Conservation (phyloP, 75 land plant genomes). For the Pinus tabuliformis region DNA sequence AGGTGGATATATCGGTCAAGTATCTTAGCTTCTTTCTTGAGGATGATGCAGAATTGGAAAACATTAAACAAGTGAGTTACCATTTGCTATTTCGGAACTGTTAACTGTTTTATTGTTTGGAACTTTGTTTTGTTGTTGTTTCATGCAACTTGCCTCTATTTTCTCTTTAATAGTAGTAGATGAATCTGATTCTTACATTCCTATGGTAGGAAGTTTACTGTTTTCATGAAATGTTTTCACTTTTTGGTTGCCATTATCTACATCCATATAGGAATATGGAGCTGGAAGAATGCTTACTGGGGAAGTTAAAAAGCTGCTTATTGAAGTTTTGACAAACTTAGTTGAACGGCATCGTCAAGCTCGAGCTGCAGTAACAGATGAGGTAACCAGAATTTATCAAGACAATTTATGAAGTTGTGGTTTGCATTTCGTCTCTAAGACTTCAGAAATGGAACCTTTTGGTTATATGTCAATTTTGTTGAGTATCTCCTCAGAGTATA, state of each 20-base stretch:
- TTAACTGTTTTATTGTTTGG: background rate
- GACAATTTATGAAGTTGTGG: background rate
- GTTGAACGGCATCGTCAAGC: constrained; percentile 88
- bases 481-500: constrained; percentile 1
- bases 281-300: constrained; percentile 90
- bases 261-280: constrained; percentile 64
- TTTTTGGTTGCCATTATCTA: background rate
- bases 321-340: constrained; percentile 63
- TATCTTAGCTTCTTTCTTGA: constrained; percentile 92
- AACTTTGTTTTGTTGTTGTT: background rate
- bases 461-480: background rate
- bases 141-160: background rate
- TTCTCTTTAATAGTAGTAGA: background rate
- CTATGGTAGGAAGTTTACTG: background rate
- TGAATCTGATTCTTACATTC: background rate
- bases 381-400: constrained; percentile 44
- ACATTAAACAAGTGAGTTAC: constrained; percentile 62
- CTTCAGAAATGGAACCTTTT: background rate
- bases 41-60: constrained; percentile 87
- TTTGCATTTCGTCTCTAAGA: background rate
- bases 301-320: constrained; percentile 77
- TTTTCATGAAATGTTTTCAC: background rate
- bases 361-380: constrained; percentile 92
- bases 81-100: background rate
- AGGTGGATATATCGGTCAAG: constrained; percentile 96